Evolutionary conservation across 2,329 filamentous ascomycete genomes (phyloP).

Genomic region (Cladosporium phlei): DNA sequence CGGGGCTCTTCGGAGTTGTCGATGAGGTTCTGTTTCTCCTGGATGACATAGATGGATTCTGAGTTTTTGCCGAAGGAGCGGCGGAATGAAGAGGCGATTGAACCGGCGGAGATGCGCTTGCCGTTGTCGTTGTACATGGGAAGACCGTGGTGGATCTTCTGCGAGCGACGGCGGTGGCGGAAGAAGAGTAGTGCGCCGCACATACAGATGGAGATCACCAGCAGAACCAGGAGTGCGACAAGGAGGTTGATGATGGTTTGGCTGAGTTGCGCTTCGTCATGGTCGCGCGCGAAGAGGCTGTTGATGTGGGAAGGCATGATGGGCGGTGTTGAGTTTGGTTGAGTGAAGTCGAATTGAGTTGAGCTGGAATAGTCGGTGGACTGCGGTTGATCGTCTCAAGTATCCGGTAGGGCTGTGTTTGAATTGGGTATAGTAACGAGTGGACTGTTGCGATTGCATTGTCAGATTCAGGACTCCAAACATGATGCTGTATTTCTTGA

Average conservation of each 20-base stretch:
- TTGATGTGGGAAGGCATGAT: conserved; percentile 28
- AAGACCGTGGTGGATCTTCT: conserved; percentile 50
- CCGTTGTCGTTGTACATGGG: conserved; percentile 71
- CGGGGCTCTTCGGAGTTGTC: conserved; percentile 66
- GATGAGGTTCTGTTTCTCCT: conserved; percentile 74
- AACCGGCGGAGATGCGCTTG: conserved; percentile 43
- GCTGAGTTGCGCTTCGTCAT: conserved; percentile 47
- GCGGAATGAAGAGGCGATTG: conserved; percentile 45
- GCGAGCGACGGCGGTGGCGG: conserved; percentile 57
- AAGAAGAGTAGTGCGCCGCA: conserved; percentile 66
- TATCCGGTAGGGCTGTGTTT: conserved; percentile 1
- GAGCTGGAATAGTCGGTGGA: neutral
- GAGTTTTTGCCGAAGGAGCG: conserved; percentile 53
- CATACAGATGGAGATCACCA: conserved; percentile 67
- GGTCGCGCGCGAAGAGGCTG: conserved; percentile 45
- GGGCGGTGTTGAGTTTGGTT: neutral
- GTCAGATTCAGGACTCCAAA: neutral
- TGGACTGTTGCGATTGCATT: conserved; percentile 8
- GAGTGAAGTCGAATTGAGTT: neutral
- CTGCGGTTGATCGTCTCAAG: neutral
- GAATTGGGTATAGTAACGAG: conserved; percentile 8
- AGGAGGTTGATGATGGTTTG: conserved; percentile 68
- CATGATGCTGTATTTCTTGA: too few species aligned
- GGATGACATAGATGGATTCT: conserved; percentile 69
- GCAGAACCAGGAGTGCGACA: conserved; percentile 71